These are phyloP conservation scores for Fusarium chuoi DNA, from an alignment of 2,329 filamentous ascomycete genomes.

Conservation along the genomic window DNA sequence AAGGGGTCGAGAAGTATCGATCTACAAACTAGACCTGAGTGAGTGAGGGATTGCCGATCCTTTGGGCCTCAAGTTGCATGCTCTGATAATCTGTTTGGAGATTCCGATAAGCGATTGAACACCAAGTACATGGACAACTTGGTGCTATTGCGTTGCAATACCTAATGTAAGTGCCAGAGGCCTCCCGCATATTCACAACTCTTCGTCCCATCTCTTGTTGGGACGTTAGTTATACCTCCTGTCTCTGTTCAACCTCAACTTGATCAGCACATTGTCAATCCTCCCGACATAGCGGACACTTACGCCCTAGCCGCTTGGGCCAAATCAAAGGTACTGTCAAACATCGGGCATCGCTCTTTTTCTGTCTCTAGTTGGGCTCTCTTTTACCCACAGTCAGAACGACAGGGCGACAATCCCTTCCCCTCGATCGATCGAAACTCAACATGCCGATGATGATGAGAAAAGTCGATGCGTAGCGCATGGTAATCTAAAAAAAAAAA, in stretches of 20 bases:
- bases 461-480: constrained; percentile 8
- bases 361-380: constrained; percentile 9
- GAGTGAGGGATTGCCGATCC: constrained; percentile 22
- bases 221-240: background rate
- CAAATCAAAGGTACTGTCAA: background rate
- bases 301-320: constrained; percentile 1
- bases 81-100: background rate
- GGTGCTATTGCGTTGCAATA: background rate
- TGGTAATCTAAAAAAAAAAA: constrained; percentile 2
- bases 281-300: background rate
- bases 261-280: background rate
- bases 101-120: constrained; percentile 16
- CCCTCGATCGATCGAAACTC: constrained; percentile 23
- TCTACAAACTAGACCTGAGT: constrained; percentile 23
- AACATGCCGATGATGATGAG: constrained; percentile 18
- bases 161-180: constrained; percentile 8
- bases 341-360: background rate
- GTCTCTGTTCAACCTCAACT: background rate
- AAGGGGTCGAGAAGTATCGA: constrained; percentile 19
- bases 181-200: background rate
- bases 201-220: background rate
- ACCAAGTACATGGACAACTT: background rate
- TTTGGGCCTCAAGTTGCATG: constrained; percentile 10
- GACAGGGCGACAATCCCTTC: constrained; percentile 1
- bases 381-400: background rate